A percentile compares a stretch with the other conserved stretches of the same genome.
phyloP scores from a whole-genome alignment of 495 filamentous ascomycete species.

The Xanthoparmelia taractica region DNA sequence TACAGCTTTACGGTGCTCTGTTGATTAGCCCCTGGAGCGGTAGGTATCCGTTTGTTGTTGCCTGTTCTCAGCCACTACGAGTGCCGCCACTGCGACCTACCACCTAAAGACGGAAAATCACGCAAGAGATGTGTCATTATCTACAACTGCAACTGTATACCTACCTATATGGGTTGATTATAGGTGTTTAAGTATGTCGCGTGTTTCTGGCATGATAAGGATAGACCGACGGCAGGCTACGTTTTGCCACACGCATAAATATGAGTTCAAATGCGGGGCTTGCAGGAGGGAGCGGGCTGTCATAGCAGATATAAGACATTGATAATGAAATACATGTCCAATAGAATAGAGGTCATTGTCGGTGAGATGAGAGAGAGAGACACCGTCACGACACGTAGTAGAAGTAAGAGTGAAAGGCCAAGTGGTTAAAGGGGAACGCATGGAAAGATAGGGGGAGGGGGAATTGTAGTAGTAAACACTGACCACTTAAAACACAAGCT shows the following conservation, averaged over 20 bases:
- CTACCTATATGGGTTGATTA: too few species aligned
- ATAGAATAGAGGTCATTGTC: too few species aligned
- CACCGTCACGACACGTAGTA: too few species aligned
- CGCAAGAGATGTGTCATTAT: not conserved
- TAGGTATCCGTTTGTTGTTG: not conserved
- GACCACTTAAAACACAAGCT: not conserved
- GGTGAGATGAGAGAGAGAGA: too few species aligned
- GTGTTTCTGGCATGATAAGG: not conserved
- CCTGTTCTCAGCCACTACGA: not conserved
- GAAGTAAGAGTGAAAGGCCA: too few species aligned
- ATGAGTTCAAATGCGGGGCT: conserved; percentile 1
- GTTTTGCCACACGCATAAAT: not conserved
- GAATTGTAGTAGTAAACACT: too few species aligned
- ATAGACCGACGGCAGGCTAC: not conserved
- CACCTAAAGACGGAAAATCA: not conserved
- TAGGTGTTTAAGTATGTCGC: not conserved
- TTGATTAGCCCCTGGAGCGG: not conserved
- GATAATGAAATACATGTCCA: too few species aligned
- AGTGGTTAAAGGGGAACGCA: not conserved
- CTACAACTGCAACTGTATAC: not conserved
- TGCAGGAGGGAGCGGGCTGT: not conserved
- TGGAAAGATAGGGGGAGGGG: not conserved
- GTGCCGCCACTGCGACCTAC: not conserved
- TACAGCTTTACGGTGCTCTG: not conserved
- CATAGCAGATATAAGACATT: not conserved